Evolutionary conservation across 768 basidiomycete genomes (phyloP).

Genomic region (Pluteus cervinus): DNA sequence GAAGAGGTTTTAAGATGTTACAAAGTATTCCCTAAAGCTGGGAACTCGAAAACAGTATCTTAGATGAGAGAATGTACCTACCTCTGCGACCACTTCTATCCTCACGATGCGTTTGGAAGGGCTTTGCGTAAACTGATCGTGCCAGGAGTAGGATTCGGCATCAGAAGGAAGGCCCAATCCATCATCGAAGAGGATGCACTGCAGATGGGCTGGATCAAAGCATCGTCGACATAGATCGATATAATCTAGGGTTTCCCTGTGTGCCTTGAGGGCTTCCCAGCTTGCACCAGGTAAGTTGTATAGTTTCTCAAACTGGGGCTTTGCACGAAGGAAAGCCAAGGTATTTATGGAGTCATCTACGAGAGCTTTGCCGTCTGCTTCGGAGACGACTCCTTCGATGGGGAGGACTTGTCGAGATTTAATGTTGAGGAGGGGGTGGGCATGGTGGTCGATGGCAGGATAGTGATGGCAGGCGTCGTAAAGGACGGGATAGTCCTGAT

Average conservation of each 20-base stretch:
- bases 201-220: constrained; percentile 52
- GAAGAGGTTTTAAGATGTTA: constrained; percentile 14
- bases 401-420: constrained; percentile 39
- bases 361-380: constrained; percentile 51
- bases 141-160: constrained; percentile 52
- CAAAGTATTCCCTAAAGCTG: constrained; percentile 5
- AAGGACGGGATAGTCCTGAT: constrained; percentile 20
- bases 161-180: constrained; percentile 48
- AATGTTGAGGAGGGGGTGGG: constrained; percentile 59
- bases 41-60: constrained; percentile 6
- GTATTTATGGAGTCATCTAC: constrained; percentile 46
- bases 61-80: constrained; percentile 17
- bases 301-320: constrained; percentile 45
- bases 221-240: constrained; percentile 48
- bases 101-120: constrained; percentile 58
- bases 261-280: constrained; percentile 57
- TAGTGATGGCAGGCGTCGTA: constrained; percentile 23
- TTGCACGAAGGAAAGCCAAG: constrained; percentile 54
- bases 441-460: constrained; percentile 76
- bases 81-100: constrained; percentile 71
- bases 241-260: constrained; percentile 41
- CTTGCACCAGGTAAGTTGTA: constrained; percentile 34
- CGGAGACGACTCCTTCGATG: constrained; percentile 62
- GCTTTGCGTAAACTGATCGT: constrained; percentile 50
- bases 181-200: constrained; percentile 70